Percentiles rank a stretch among this genome's conserved stretches.
These are phyloP conservation scores for Leccinum disarticulatum DNA, from an alignment of 768 basidiomycete genomes.

Conservation along the genomic window DNA sequence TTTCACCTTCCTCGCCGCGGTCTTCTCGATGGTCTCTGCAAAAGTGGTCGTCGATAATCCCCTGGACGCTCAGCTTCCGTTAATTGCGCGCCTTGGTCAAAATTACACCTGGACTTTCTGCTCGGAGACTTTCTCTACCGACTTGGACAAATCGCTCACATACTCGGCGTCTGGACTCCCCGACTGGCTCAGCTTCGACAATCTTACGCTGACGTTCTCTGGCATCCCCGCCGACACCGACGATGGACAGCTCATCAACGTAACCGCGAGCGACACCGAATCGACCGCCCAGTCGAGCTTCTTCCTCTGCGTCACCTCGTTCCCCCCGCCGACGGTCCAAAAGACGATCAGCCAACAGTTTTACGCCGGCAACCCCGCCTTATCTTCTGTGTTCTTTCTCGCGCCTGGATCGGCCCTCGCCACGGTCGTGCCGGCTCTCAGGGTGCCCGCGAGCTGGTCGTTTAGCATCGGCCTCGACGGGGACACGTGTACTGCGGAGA, in stretches of 20 bases:
- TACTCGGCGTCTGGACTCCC: conserved; percentile 65
- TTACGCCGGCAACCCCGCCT: conserved; percentile 52
- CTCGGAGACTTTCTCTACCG: conserved; percentile 59
- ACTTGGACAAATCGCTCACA: conserved; percentile 40
- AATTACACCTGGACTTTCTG: conserved; percentile 73
- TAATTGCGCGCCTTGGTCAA: conserved; percentile 65
- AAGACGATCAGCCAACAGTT: conserved; percentile 61
- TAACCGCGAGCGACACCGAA: conserved; percentile 60
- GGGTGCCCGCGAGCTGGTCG: conserved; percentile 81
- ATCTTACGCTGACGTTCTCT: conserved; percentile 53
- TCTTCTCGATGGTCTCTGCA: conserved; percentile 32
- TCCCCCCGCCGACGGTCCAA: conserved; percentile 52
- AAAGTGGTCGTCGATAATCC: conserved; percentile 57
- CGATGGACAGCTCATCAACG: conserved; percentile 59
- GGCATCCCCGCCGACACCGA: conserved; percentile 68
- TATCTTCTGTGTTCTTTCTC: conserved; percentile 77
- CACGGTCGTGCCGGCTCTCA: conserved; percentile 52
- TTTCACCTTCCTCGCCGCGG: conserved; percentile 48
- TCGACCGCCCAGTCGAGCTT: conserved; percentile 53
- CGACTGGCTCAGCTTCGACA: conserved; percentile 75
- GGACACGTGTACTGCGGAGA: conserved; percentile 53
- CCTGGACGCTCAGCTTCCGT: conserved; percentile 71
- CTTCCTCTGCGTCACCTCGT: conserved; percentile 55
- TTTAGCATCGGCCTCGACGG: conserved; percentile 85
- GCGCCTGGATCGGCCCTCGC: conserved; percentile 57